Evolutionary conservation across 2,329 filamentous ascomycete genomes (phyloP).

Genomic region (Cladophialophora bantiana): DNA sequence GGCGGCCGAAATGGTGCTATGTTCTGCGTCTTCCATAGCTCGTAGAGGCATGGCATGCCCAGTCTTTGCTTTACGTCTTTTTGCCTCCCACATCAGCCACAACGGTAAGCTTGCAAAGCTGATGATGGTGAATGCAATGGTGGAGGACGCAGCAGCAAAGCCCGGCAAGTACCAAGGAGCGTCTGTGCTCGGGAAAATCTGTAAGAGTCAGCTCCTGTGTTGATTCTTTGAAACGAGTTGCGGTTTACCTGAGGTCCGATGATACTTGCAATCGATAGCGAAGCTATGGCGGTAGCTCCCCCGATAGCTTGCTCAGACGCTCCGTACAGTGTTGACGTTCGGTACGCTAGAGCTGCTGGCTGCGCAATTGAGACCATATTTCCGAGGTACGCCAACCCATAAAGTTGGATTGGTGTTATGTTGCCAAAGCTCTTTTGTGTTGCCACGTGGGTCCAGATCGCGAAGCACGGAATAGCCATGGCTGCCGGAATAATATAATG

Average conservation of each 20-base stretch:
- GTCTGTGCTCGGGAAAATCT: conserved; percentile 33
- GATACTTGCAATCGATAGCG: conserved; percentile 39
- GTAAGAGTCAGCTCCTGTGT: conserved; percentile 9
- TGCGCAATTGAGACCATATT: conserved; percentile 37
- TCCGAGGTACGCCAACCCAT: conserved; percentile 39
- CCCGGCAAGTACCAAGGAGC: conserved; percentile 35
- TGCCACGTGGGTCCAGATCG: conserved; percentile 40
- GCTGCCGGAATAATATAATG: conserved; percentile 39
- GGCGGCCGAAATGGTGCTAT: conserved; percentile 20
- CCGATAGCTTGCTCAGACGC: conserved; percentile 40
- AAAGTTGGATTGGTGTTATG: conserved; percentile 36
- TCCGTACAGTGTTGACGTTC: conserved; percentile 38
- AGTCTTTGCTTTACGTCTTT: conserved; percentile 34
- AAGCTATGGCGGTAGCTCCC: conserved; percentile 39
- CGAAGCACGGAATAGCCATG: conserved; percentile 40
- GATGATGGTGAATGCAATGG: conserved; percentile 34
- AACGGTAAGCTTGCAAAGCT: conserved; percentile 32
- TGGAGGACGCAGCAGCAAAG: conserved; percentile 32
- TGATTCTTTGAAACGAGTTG: not conserved
- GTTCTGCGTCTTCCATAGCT: conserved; percentile 34
- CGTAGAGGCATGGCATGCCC: conserved; percentile 37
- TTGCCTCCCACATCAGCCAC: conserved; percentile 33
- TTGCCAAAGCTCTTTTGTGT: conserved; percentile 32
- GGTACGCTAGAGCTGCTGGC: conserved; percentile 34
- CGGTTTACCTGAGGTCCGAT: conserved; percentile 35